Evolutionary conservation across 129 eudicot species (phyloP), one percentile per base, ranked within the genome.

Genomic region (Lactuca sativa): DNA sequence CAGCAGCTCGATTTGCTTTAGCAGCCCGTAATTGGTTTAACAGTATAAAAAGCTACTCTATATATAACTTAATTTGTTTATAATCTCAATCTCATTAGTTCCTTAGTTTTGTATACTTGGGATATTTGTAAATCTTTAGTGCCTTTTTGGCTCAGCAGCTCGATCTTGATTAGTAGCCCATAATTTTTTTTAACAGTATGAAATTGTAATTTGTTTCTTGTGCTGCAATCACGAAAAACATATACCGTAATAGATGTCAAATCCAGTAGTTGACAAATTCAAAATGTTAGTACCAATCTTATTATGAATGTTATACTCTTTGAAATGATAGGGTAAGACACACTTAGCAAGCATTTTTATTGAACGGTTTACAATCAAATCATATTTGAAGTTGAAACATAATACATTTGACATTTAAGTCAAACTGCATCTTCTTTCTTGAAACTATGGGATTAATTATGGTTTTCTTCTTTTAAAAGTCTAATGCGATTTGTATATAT

Each of bases 1-100:
- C 64, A 9, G 40, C 32, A 56, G 59, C 31, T 66, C 10, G 37
- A 61, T 74, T 78, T 32, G 56, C 59, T 65, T 55, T 66, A 48
- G 59, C 14, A 16, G 66, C 31, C 1, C 10, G 14, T 78, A 61
- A 73, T 56, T 61, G 51, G 64, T 60, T 61, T 30, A 21, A 15
- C 12, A 38, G 56, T 18, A 43, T 65, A 59, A 32, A 65, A 30
- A 61, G 4, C 16, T 51, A 5, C 18, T 51, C 56, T 14, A 1
- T 51, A 11, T 14, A 16, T 11, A 32, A 32, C 9, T 7, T 58
- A 4, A 6, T 25, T 58, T 32, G 37, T 37, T 58, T 10, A 58
- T 18, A 58, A 11, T 58, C 37, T 6, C 9, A 58, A 32, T 58
- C 62, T 32, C 62, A 9, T 21, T 57, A 57, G 34, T 57, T 17